Evolutionary conservation across 768 basidiomycete genomes (phyloP).

Genomic region (Tylopilus felleus): DNA sequence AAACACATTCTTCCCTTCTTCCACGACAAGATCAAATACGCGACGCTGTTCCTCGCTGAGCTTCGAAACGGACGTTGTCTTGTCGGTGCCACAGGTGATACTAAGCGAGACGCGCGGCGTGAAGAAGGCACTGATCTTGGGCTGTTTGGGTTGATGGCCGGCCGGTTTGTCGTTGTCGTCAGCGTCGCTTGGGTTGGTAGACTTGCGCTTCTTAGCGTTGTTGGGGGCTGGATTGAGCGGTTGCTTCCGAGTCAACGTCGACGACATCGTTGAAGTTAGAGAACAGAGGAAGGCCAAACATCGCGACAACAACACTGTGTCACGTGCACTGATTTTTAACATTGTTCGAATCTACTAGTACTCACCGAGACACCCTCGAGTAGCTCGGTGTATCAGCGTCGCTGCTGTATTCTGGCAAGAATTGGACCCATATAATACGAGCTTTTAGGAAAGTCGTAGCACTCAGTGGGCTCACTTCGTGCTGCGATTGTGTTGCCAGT

Average conservation of each 20-base stretch:
- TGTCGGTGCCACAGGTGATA: constrained; percentile 29
- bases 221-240: constrained; percentile 7
- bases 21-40: constrained; percentile 50
- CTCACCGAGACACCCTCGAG: too few relatives aligned
- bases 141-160: constrained; percentile 15
- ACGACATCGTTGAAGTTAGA: background rate
- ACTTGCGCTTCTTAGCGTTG: constrained; percentile 27
- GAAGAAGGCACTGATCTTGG: constrained; percentile 28
- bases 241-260: constrained; percentile 5
- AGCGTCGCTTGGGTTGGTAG: background rate
- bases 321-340: constrained; percentile 23
- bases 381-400: too few relatives aligned
- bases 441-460: too few relatives aligned
- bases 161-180: background rate
- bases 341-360: background rate
- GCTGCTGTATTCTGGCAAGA: too few relatives aligned
- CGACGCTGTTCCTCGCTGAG: constrained; percentile 53
- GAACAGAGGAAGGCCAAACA: background rate
- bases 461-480: too few relatives aligned
- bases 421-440: too few relatives aligned
- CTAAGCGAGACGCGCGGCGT: constrained; percentile 27
- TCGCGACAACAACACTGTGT: constrained; percentile 19
- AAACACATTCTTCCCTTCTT: constrained; percentile 58
- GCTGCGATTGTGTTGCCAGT: too few relatives aligned
- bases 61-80: constrained; percentile 33